These are phyloP conservation scores for Calocybe gangraenosa DNA, from an alignment of 768 basidiomycete genomes.

Conservation along the genomic window DNA sequence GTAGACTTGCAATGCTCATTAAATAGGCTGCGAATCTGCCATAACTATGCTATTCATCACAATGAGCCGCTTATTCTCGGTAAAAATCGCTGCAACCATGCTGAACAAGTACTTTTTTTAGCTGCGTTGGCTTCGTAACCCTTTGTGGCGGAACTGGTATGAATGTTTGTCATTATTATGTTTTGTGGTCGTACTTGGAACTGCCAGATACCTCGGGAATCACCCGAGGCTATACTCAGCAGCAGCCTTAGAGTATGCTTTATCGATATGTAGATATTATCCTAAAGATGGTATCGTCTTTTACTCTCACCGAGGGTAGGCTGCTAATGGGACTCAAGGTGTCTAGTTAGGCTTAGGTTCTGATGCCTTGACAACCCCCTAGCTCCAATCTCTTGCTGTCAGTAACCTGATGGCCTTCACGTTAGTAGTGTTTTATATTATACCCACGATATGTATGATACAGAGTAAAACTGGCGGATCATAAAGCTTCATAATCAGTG, in stretches of 20 bases:
- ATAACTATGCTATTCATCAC: neutral
- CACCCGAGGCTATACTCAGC: too few species aligned
- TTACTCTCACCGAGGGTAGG: too few species aligned
- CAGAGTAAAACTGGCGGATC: neutral
- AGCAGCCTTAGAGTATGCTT: too few species aligned
- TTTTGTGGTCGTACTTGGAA: neutral
- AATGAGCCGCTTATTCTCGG: neutral
- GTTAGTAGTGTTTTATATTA: neutral
- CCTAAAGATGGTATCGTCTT: too few species aligned
- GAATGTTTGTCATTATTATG: conserved; percentile 5
- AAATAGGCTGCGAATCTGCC: neutral
- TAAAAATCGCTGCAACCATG: neutral
- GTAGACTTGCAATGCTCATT: conserved; percentile 7
- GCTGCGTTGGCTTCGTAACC: neutral
- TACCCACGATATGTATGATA: neutral
- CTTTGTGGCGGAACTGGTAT: neutral
- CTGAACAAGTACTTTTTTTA: too few species aligned
- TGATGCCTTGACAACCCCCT: conserved; percentile 3
- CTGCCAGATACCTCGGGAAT: too few species aligned
- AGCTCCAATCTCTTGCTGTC: conserved; percentile 1
- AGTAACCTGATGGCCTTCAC: neutral
- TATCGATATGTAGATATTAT: too few species aligned
- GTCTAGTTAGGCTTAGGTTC: neutral
- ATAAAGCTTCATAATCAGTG: too few species aligned
- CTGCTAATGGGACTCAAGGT: too few species aligned